A percentile compares a stretch with the other conserved stretches of the same genome.
These are phyloP conservation scores for Tetratostichococcus sp. DNA, from an alignment of 139 green algal species.

Conservation along the genomic window DNA sequence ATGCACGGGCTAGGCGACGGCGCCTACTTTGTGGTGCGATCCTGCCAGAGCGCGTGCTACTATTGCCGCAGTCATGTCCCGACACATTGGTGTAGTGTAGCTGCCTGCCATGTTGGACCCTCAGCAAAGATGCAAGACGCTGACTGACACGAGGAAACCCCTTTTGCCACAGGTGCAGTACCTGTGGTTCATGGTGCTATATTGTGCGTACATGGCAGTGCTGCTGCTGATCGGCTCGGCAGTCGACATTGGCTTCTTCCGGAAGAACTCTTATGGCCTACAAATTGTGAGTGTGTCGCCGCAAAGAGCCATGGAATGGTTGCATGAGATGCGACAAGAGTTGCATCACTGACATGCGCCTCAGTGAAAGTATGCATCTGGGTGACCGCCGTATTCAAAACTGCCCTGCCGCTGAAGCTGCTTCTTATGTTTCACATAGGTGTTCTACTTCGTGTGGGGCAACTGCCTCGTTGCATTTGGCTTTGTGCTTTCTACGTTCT, in stretches of 20 bases:
- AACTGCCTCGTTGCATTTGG: conserved; percentile 78
- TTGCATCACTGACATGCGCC: no score
- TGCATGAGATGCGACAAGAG: no score
- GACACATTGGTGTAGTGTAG: no score
- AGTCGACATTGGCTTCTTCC: conserved; percentile 83
- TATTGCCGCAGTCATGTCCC: not conserved
- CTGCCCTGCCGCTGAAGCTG: no score
- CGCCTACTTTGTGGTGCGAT: conserved; percentile 30
- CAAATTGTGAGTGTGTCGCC: conserved; percentile 7
- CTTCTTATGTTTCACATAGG: no score
- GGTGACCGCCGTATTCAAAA: no score
- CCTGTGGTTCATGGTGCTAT: conserved; percentile 70
- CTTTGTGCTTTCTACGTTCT: conserved; percentile 76
- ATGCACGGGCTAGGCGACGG: conserved; percentile 86
- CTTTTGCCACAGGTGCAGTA: conserved; percentile 54
- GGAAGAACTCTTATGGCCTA: conserved; percentile 51
- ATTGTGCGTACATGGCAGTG: conserved; percentile 73
- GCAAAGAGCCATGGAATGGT: no score
- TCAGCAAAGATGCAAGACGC: no score
- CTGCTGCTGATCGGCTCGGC: conserved; percentile 68
- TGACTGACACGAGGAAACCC: no score
- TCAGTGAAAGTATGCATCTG: no score
- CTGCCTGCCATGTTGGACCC: no score
- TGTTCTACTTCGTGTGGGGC: conserved; percentile 87
- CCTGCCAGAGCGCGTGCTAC: not conserved